These are phyloP conservation scores for Prillingera fragicola DNA, from an alignment of 1,284 basidiomycete genomes.

Conservation along the genomic window DNA sequence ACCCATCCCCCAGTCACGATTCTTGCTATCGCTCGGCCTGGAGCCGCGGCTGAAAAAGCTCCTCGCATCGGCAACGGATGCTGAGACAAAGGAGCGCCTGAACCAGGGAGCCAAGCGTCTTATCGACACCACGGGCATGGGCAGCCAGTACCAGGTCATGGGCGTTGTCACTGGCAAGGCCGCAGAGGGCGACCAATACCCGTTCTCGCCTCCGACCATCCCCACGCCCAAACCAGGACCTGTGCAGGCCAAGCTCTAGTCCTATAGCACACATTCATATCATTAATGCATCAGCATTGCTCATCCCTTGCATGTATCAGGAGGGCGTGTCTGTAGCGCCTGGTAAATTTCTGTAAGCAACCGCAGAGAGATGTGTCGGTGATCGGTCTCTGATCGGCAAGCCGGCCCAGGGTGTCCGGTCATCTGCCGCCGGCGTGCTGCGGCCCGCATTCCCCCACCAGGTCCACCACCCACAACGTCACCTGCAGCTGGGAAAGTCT, in stretches of 20 bases:
- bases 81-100: conserved; percentile 51
- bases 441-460: not conserved
- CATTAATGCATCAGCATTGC: no score
- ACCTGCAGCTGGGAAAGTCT: not conserved
- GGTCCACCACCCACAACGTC: not conserved
- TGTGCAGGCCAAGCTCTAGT: not conserved
- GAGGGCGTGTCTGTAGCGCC: no score
- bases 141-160: conserved; percentile 55
- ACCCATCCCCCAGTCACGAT: conserved; percentile 63
- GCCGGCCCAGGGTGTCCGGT: no score
- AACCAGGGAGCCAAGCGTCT: conserved; percentile 51
- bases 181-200: conserved; percentile 41
- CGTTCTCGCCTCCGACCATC: conserved; percentile 27
- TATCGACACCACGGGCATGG: conserved; percentile 55
- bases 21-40: conserved; percentile 67
- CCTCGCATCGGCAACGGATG: conserved; percentile 51
- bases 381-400: no score
- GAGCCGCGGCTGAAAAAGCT: conserved; percentile 58
- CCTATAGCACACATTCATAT: no score
- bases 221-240: not conserved
- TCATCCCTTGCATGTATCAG: no score
- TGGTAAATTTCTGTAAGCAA: no score
- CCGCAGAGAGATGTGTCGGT: no score
- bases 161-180: conserved; percentile 42
- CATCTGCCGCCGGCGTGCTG: no score